A percentile compares a stretch with the other conserved stretches of the same genome.
These are phyloP conservation scores for Dissophora ornata DNA, from an alignment of 192 early-diverging fungal species.

Conservation along the genomic window DNA sequence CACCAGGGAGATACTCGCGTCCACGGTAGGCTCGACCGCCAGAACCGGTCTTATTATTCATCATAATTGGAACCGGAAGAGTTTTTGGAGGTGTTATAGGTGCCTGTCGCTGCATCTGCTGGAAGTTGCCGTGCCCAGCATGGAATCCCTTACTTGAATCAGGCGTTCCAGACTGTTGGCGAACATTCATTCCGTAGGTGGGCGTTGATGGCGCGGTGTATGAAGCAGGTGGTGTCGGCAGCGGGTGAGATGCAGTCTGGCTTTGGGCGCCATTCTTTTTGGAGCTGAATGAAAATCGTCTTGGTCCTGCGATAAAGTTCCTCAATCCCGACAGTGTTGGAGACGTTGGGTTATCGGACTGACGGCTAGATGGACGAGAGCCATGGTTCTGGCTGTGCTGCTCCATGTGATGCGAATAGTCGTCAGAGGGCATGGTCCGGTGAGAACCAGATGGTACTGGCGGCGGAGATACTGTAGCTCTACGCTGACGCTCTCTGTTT, in stretches of 20 bases:
- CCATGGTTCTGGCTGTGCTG: neutral
- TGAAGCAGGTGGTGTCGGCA: conserved; percentile 42
- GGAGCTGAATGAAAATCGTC: conserved; percentile 29
- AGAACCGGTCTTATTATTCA: conserved; percentile 8
- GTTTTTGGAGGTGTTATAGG: conserved; percentile 22
- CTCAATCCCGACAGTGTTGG: conserved; percentile 31
- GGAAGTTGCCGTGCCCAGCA: neutral
- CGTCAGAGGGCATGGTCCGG: conserved; percentile 25
- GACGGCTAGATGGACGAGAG: conserved; percentile 30
- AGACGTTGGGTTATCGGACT: conserved; percentile 27
- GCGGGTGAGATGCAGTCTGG: conserved; percentile 5
- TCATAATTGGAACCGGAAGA: conserved; percentile 26
- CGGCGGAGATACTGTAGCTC: conserved; percentile 2
- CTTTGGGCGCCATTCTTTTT: conserved; percentile 24
- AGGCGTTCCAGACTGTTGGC: conserved; percentile 18
- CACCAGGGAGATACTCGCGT: conserved; percentile 17
- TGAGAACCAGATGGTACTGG: neutral
- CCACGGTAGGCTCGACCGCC: conserved; percentile 26
- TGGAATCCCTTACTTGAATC: conserved; percentile 18
- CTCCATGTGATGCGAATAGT: neutral
- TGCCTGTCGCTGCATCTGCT: conserved; percentile 11
- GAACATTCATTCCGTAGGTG: neutral
- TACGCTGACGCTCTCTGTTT: conserved; percentile 1
- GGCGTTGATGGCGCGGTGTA: conserved; percentile 17
- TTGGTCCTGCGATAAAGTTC: conserved; percentile 27